These are phyloP conservation scores for Penicillium freii DNA, from an alignment of 2,329 filamentous ascomycete species.

Conservation along the genomic window DNA sequence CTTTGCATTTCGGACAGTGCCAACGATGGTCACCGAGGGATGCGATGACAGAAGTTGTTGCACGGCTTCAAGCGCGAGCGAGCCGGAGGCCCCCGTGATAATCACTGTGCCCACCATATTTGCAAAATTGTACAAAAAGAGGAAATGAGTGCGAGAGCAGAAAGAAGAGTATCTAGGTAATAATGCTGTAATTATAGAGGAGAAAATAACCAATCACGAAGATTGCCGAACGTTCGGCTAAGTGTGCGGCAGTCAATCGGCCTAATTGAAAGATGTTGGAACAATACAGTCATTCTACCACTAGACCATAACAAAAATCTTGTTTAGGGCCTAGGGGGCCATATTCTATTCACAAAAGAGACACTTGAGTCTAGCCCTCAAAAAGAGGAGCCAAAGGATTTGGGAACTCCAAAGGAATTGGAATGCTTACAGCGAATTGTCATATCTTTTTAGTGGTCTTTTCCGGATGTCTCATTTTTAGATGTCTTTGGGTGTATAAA, in stretches of 20 bases:
- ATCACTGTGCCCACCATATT: conserved; percentile 5
- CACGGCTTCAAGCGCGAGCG: conserved; percentile 4
- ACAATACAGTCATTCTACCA: too few species aligned
- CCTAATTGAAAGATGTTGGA: too few species aligned
- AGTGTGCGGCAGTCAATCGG: neutral
- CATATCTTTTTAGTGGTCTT: too few species aligned
- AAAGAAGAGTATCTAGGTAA: neutral
- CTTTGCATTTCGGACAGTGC: conserved; percentile 3
- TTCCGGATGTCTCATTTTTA: too few species aligned
- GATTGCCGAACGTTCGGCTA: neutral
- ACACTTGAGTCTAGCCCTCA: too few species aligned
- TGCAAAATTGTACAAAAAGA: neutral
- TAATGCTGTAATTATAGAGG: neutral
- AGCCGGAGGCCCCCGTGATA: conserved; percentile 12
- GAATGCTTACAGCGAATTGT: neutral
- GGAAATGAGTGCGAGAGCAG: neutral
- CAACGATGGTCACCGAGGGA: neutral
- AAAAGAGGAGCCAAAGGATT: too few species aligned
- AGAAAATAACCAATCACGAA: neutral
- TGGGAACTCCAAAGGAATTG: too few species aligned
- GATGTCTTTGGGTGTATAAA: too few species aligned
- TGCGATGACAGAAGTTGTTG: conserved; percentile 6
- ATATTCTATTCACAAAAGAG: too few species aligned
- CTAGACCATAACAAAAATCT: too few species aligned
- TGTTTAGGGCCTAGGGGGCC: too few species aligned